A percentile compares a stretch with the other conserved stretches of the same genome.
Conservation (phyloP, 2,329 filamentous ascomycete genomes). For the Botryotinia calthae region DNA sequence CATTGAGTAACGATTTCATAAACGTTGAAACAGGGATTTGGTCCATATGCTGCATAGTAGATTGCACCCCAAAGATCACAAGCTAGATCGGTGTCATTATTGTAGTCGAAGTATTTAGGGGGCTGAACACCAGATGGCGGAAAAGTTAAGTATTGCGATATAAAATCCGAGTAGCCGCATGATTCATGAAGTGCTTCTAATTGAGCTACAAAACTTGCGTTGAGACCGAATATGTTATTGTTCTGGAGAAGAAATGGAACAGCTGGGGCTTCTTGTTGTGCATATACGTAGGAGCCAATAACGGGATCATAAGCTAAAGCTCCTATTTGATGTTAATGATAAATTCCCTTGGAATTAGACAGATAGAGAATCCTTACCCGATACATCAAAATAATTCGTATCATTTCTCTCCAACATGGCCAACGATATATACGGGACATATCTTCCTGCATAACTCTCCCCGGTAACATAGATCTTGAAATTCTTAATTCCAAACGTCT, state of each 20-base stretch:
- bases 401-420: neutral
- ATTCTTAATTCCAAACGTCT: conserved; percentile 52
- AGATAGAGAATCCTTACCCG: neutral
- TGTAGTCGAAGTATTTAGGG: neutral
- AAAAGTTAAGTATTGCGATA: neutral
- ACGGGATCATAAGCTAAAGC: conserved; percentile 31
- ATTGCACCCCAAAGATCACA: neutral
- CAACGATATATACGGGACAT: neutral
- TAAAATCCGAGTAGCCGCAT: neutral
- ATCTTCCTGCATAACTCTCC: conserved; percentile 46
- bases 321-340: conserved; percentile 12
- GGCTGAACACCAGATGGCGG: neutral
- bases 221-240: neutral
- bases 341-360: neutral
- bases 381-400: neutral
- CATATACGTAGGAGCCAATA: conserved; percentile 25
- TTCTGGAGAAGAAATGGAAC: conserved; percentile 43
- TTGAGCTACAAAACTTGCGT: neutral
- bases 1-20: conserved; percentile 48
- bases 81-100: neutral
- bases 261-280: conserved; percentile 38
- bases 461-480: conserved; percentile 55
- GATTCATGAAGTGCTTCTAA: neutral
- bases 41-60: conserved; percentile 31
- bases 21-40: conserved; percentile 51